Conservation (phyloP, 345 rosid species). For the Salix dunnii region DNA sequence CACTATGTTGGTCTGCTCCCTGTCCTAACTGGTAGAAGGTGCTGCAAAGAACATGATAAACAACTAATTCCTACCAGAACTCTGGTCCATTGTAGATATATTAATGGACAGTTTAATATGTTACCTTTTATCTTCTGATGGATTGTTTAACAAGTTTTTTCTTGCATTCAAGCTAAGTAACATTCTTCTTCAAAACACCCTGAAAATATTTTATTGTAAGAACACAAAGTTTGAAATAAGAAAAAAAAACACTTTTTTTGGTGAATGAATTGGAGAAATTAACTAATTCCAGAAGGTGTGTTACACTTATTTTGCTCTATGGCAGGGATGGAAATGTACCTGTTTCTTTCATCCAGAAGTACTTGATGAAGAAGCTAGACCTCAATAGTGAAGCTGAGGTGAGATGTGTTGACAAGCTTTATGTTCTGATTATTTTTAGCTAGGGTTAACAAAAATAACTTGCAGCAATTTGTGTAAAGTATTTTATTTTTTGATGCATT, state of each 20-base stretch:
- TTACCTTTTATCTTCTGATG: not conserved
- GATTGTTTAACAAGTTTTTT: not conserved
- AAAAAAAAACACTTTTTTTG: not conserved
- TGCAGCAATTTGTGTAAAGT: too few relatives aligned
- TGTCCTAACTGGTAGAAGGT: not conserved
- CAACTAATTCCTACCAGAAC: not conserved
- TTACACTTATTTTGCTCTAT: conserved; percentile 15
- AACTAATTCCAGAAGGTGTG: conserved; percentile 4
- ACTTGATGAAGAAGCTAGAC: conserved; percentile 30
- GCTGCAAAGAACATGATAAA: not conserved
- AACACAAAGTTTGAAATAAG: not conserved
- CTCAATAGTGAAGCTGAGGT: conserved; percentile 32
- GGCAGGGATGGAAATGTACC: conserved; percentile 24
- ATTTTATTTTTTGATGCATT: not conserved
- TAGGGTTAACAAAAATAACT: too few relatives aligned
- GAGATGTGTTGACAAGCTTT: not conserved
- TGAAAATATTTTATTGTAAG: not conserved
- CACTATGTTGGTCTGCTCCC: not conserved
- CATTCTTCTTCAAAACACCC: not conserved
- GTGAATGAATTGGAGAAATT: not conserved
- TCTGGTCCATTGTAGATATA: not conserved
- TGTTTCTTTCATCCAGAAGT: conserved; percentile 32
- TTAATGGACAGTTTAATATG: not conserved
- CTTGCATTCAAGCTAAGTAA: not conserved
- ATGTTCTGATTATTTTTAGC: not conserved